Evolutionary conservation across 495 filamentous ascomycete genomes (phyloP), one percentile per base, ranked within the genome.

Genomic region (Bacidia gigantensis): DNA sequence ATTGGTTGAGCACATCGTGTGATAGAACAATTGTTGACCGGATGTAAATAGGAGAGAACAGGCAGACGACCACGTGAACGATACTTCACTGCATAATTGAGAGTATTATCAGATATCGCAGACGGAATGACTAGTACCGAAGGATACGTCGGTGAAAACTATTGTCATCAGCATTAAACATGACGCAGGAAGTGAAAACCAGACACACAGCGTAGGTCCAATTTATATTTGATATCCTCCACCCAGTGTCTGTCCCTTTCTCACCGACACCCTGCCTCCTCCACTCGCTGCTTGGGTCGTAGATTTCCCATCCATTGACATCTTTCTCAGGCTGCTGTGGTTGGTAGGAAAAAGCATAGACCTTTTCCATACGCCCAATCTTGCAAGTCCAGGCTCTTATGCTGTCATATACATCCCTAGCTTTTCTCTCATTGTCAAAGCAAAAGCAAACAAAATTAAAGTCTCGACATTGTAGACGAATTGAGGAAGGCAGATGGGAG

Each of bases 141-240:
- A 32, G 92, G 92, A 65, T 99, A 99, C n/a, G 93, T 99, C 11
- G 86, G 81, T 25, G 89, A 95, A 62, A 95, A 97, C 81, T 86
- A 53, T 35, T 14, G 29, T 35, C 5, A 14, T 35, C 29, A 35
- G 14, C 14, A 7, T 35, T 35, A 5, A 35, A 7, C 5, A 14
- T 14, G 7, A 14, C 29, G 14, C 29, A 35, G 29, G 29, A 35
- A 35, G 7, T 14, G 7, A 14, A 5, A 35, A 7, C 14, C 29
- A 14, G 14, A 56, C 64, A 49, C 69, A 85, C 82, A 62, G 68
- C 67, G 63, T 94, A 95, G 64, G 92, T 84, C 29, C 72, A 68
- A 66, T 99, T 99, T 62, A 99, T 89, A 25, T 77, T 76, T 24
- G 89, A 89, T 61, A 99, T 81, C 56, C 92, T 80, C 92, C 92